Conservation (phyloP, 345 rosid genomes). For the Hibiscus trionum region DNA sequence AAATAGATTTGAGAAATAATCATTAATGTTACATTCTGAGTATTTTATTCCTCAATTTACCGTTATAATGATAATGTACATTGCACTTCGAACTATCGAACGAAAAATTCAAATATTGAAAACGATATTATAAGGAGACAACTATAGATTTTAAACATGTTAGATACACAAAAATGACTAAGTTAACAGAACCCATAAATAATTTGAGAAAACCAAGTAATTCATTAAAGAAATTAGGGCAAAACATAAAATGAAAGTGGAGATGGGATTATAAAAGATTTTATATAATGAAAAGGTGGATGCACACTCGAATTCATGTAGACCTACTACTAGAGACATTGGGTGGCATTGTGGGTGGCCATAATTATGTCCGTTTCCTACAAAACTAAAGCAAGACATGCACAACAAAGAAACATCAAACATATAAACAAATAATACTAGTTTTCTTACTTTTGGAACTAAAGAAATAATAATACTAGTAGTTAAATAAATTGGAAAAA, state of each 20-base stretch:
- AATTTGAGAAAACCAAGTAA: no score
- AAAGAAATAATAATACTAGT: neutral
- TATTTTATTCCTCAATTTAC: no score
- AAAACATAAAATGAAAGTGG: neutral
- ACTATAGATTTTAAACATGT: no score
- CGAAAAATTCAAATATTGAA: no score
- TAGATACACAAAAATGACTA: no score
- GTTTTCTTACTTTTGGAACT: neutral
- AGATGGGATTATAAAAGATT: neutral
- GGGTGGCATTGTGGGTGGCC: slow-evolving; percentile 24
- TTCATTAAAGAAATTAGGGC: neutral
- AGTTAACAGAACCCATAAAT: no score
- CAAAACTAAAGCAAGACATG: slow-evolving; percentile 12
- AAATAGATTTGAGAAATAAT: no score
- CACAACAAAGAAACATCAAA: slow-evolving; percentile 4
- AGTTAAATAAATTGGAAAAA: no score
- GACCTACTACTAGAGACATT: neutral
- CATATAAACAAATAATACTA: neutral
- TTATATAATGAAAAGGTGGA: neutral
- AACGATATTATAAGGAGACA: no score
- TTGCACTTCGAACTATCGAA: no score
- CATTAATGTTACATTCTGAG: no score
- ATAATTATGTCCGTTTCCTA: slow-evolving; percentile 22
- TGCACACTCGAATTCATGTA: neutral
- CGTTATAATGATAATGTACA: no score